Conservation (phyloP, 164 flowering plant species). For the Stephania cephalantha region DNA sequence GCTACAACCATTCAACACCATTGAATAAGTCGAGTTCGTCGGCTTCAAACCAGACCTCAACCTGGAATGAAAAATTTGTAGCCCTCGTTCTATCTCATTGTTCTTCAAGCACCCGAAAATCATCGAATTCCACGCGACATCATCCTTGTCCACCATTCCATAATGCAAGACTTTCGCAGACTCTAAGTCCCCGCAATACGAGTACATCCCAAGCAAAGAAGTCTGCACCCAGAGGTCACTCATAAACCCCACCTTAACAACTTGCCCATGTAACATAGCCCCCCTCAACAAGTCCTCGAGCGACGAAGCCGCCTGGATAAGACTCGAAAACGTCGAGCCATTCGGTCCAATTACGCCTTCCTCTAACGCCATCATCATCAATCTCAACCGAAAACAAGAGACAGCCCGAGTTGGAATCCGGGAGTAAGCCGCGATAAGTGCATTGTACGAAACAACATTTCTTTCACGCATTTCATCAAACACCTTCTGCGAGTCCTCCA, state of each 20-base stretch:
- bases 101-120: constrained; percentile 50
- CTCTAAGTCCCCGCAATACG: constrained; percentile 44
- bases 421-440: constrained; percentile 61
- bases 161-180: constrained; percentile 43
- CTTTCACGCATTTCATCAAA: constrained; percentile 81
- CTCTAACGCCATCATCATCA: constrained; percentile 30
- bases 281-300: constrained; percentile 35
- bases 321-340: constrained; percentile 57
- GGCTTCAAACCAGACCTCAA: constrained; percentile 38
- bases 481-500: constrained; percentile 37
- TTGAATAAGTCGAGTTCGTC: constrained; percentile 58
- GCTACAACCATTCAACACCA: constrained; percentile 55
- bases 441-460: constrained; percentile 64
- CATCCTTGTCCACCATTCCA: constrained; percentile 39
- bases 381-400: constrained; percentile 29
- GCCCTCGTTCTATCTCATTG: constrained; percentile 36
- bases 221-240: constrained; percentile 53
- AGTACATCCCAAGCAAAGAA: constrained; percentile 68
- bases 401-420: constrained; percentile 26
- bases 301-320: constrained; percentile 46
- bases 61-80: constrained; percentile 41
- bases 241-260: constrained; percentile 46
- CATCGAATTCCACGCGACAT: constrained; percentile 65
- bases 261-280: constrained; percentile 41
- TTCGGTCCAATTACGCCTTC: constrained; percentile 37